Base-by-base conservation (phyloP, 768 basidiomycete species). In the Kwoniella sp. region DNA sequence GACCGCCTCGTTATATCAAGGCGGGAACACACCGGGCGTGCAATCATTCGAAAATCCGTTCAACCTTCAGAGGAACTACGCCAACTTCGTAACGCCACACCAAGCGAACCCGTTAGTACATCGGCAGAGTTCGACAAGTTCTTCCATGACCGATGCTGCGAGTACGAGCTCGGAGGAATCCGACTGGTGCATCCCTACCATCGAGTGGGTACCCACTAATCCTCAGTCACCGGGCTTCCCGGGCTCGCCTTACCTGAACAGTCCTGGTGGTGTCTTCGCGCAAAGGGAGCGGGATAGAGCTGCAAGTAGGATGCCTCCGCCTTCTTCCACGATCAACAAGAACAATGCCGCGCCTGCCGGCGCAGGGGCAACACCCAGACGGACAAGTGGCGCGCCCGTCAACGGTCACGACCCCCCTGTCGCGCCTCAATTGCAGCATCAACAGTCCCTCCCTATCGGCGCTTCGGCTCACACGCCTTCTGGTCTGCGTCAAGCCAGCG, bases 171-270 rank as follows among this genome's bases (percentile, higher is more conserved):
- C 73, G 1, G 76, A 77, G 47, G 76, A 77, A 59, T 66, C 64
- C 9, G 76, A 77, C 65, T 65, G 74, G 20, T 77, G 76, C 53
- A 66, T 77, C 28, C 76, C 76, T 2, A 61, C 70, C 12, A 68
- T 77, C 2, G 73, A 77, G 58, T 77, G 76, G 76, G 76, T 77
- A 25, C 65, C 41, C 12, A 65, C 53, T 15, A 59, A 48, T 52
- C 62, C 61, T 37, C 53, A 38, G 52, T 63, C 31, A 31, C 53
- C 57, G 2, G 59, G 48, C 13, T 50, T 41, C 29, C 51, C 52
- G 34, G 13, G 41, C 15, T 58, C 61, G 7, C 51, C 68, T 20
- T 67, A 67, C 45, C 54, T 60, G 1, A 45, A 63, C 8, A 54
- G 54, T 23, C 56, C 57, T 26, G 63, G 63, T 9, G 34, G 51